phyloP scores from a whole-genome alignment of 257 asterid species.

The Buddleja alternifolia region DNA sequence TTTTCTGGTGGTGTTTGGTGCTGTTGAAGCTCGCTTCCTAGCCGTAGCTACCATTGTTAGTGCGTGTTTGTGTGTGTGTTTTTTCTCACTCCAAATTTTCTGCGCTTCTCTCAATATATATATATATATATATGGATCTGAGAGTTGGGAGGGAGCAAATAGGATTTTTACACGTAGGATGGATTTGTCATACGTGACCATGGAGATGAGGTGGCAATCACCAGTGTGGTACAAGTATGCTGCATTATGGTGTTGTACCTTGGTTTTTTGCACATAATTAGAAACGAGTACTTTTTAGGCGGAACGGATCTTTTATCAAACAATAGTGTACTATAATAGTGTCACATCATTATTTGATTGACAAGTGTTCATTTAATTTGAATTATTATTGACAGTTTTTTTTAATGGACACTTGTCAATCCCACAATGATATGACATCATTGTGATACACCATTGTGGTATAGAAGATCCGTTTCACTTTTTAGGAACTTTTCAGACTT shows the following conservation, averaged over 20 bases:
- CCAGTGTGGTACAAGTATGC: not conserved
- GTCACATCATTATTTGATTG: too few species aligned
- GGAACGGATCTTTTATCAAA: too few species aligned
- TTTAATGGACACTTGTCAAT: too few species aligned
- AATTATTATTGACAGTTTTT: too few species aligned
- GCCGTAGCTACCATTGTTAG: constrained; percentile 66
- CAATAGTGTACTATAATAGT: too few species aligned
- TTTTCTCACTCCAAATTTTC: not conserved
- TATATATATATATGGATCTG: not conserved
- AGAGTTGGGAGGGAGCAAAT: constrained; percentile 17
- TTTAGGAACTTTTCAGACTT: too few species aligned
- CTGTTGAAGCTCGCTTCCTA: constrained; percentile 52
- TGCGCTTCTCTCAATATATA: constrained; percentile 6
- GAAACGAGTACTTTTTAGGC: too few species aligned
- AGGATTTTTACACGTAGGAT: constrained; percentile 23
- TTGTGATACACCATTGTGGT: too few species aligned
- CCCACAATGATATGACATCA: too few species aligned
- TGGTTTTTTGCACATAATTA: too few species aligned
- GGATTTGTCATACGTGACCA: constrained; percentile 25
- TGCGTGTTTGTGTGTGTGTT: constrained; percentile 14
- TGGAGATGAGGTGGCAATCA: constrained; percentile 22
- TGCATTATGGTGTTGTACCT: constrained; percentile 21
- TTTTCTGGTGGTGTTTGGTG: constrained; percentile 28
- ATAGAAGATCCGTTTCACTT: too few species aligned
- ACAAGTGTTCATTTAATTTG: too few species aligned